Evolutionary conservation across 495 filamentous ascomycete species (phyloP).

Genomic region (Aspergillus cavernicola): DNA sequence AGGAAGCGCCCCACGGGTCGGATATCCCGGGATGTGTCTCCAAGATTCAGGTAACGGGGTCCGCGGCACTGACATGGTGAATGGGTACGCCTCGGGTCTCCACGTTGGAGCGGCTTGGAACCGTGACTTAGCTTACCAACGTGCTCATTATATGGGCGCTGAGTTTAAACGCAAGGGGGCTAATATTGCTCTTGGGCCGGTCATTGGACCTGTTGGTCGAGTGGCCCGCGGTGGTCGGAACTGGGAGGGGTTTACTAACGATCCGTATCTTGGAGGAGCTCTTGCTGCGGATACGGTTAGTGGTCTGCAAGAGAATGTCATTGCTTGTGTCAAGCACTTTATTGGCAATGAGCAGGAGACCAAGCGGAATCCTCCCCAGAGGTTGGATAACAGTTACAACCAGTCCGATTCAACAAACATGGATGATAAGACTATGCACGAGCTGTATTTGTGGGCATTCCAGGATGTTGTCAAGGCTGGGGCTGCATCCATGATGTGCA

Average conservation of each 20-base stretch:
- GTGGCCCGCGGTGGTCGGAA: conserved; percentile 76
- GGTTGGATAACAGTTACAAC: conserved; percentile 36
- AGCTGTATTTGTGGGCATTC: conserved; percentile 66
- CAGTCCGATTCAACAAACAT: conserved; percentile 52
- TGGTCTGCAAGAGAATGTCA: conserved; percentile 34
- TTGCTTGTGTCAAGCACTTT: conserved; percentile 59
- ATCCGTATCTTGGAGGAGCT: conserved; percentile 64
- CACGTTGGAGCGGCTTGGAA: conserved; percentile 57
- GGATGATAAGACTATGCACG: conserved; percentile 69
- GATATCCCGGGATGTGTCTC: conserved; percentile 60
- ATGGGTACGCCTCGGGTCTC: conserved; percentile 51
- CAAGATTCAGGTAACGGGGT: conserved; percentile 62
- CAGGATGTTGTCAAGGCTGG: conserved; percentile 52
- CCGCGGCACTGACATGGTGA: conserved; percentile 57
- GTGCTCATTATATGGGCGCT: conserved; percentile 49
- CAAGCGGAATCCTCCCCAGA: conserved; percentile 44
- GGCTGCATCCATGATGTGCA: conserved; percentile 54
- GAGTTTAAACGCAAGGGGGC: conserved; percentile 57
- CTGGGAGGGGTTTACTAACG: conserved; percentile 77
- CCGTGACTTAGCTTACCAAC: conserved; percentile 39
- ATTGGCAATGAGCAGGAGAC: conserved; percentile 81
- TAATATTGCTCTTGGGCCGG: conserved; percentile 54
- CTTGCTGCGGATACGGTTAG: conserved; percentile 64
- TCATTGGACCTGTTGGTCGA: conserved; percentile 60
- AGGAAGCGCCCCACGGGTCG: conserved; percentile 47